Evolutionary conservation across 1,284 basidiomycete genomes (phyloP), one percentile per base, ranked within the genome.

Genomic region (Boletus sp.): DNA sequence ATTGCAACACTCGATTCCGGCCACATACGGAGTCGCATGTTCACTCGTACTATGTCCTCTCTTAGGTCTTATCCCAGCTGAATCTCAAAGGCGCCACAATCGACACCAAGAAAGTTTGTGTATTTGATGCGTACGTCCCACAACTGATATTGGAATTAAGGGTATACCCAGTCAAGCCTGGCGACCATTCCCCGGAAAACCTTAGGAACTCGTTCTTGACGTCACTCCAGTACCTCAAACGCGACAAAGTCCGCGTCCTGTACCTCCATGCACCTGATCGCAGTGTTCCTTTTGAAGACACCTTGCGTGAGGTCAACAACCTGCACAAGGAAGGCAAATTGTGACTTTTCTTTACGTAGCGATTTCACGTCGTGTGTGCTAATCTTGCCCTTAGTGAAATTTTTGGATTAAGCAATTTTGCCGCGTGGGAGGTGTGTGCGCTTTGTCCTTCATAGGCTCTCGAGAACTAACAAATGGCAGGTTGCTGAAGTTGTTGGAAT

Each of bases 401-500:
- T 13, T 74, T 74, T 50, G 70, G 70, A 46, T 54, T 71, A 52
- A 74, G 71, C 11, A 74, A 74, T 56, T 71, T 61, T 25, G 58
- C 70, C 0, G 72, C 73, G 4, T 71, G 68, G 70, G 68, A 72
- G 31, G 71, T 67, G 43, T 8, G 65, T 63, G 3, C 3, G 21
- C 11, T 25, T 43, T 27, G 14, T 7, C 2, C 2, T 21, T 49
- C 13, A n/a, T n/a, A n/a, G n/a, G 17, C 38, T 23, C 23, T 50
- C n/a, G 4, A n/a, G 3, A 54, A 27, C 46, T 44, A 21, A 65
- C 14, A 19, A 52, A 25, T 23, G 7, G 38, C 55, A 82, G 80
- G 84, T 88, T 5, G 83, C 84, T 9, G 79, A 84, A 63, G 77
- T 89, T 51, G 78, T 82, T 17, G 76, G 75, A 17, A 83, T 87